Evolutionary conservation across 768 basidiomycete species (phyloP).

Genomic region (Lactarius hatsudake): DNA sequence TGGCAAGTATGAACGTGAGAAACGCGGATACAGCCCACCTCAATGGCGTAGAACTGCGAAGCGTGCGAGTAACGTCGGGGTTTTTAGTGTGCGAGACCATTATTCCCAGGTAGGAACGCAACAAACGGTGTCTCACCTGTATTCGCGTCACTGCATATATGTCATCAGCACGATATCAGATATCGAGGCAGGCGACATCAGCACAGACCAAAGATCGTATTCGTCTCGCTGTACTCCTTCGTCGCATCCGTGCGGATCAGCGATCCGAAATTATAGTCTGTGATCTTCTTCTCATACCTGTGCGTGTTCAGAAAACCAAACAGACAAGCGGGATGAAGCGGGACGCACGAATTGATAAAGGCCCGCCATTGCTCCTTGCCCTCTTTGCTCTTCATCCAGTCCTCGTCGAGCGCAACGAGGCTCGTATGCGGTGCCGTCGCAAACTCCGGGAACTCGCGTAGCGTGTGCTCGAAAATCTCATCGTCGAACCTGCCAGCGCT

Average conservation of each 20-base stretch:
- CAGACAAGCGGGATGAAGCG: neutral
- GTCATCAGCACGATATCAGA: constrained; percentile 9
- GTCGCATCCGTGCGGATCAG: constrained; percentile 79
- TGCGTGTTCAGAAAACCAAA: neutral
- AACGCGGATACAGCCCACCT: constrained; percentile 44
- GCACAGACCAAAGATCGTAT: constrained; percentile 86
- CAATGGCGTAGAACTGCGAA: constrained; percentile 87
- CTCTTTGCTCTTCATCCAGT: constrained; percentile 83
- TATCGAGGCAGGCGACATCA: neutral
- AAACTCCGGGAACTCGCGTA: constrained; percentile 79
- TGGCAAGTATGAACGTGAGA: neutral
- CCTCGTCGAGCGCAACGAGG: constrained; percentile 71
- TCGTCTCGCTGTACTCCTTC: constrained; percentile 84
- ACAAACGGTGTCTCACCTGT: constrained; percentile 45
- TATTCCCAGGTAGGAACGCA: neutral
- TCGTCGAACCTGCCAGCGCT: constrained; percentile 65
- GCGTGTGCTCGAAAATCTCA: constrained; percentile 80
- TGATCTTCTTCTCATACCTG: constrained; percentile 86
- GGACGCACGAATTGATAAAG: constrained; percentile 70
- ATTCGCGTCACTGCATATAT: constrained; percentile 56
- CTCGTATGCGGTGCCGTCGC: constrained; percentile 38
- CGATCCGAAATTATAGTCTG: constrained; percentile 96
- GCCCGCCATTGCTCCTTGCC: constrained; percentile 91
- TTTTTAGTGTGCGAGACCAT: neutral
- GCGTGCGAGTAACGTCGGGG: neutral